Base-by-base conservation (phyloP, 495 filamentous ascomycete genomes). In the Penicillium angulare region DNA sequence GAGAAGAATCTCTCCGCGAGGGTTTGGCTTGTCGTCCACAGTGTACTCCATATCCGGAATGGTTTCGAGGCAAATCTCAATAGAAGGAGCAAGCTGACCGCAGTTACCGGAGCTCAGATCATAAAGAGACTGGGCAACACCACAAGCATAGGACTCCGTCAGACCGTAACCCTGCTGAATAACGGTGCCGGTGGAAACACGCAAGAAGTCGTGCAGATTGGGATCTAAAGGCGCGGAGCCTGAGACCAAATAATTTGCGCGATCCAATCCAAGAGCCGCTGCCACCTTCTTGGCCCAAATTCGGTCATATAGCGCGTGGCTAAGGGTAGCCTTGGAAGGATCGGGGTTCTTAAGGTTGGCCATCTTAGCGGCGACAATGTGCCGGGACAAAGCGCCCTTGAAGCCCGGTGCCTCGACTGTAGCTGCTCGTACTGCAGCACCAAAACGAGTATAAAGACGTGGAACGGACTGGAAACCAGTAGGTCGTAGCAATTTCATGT, bases 31-130 rank as follows among this genome's bases (percentile, higher is more conserved):
- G 77, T 98, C 93, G 16, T 89, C 87, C 46, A 85, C 80, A 2
- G 86, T 82, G 76, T 98, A 98, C 31, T 96, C 92, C 84, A 95
- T 96, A 39, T 97, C 93, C 8, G 95, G 91, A 21, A 97, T 86
- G 53, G 92, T 92, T 56, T 80, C 71, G 40, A 98, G 78, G 65
- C 91, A 95, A 22, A 81, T 74, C 70, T 98, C 93, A n/a, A 79
- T 66, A 40, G 71, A 76, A 10, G 83, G 74, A 43, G 77, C 75
- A 1, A 91, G 75, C 9, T 77, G 81, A 21, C 95, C 93, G 59
- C 91, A 93, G 68, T 91, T 97, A 23, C 90, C 91, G 8, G 82
- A 64, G 4, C 80, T 79, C 59, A 88, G 80, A 63, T 98, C 93
- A 35, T 77, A 74, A 5, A 72, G 56, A 9, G 79, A 51, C 72